phyloP scores from a whole-genome alignment of 345 rosid species.

The Aquilaria yunnanensis region DNA sequence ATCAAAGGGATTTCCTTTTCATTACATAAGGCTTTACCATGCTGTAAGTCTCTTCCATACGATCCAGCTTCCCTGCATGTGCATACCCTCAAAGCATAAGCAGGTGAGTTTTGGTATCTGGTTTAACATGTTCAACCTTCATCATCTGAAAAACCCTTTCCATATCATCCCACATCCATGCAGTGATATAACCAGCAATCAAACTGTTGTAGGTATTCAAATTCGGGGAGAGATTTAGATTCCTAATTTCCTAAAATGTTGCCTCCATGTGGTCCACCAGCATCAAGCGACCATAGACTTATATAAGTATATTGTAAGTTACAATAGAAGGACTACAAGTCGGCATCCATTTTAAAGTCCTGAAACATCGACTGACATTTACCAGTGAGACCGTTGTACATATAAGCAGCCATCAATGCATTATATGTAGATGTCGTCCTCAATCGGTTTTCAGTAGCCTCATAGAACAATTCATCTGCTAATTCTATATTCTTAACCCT shows the following conservation, averaged over 20 bases:
- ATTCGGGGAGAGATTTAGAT: conserved; percentile 38
- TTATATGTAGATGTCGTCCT: conserved; percentile 48
- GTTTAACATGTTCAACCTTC: conserved; percentile 41
- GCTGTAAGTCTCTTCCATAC: conserved; percentile 65
- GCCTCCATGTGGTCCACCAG: conserved; percentile 73
- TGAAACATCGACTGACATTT: conserved; percentile 48
- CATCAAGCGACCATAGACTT: conserved; percentile 62
- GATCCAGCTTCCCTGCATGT: conserved; percentile 50
- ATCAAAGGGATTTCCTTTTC: conserved; percentile 31
- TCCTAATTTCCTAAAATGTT: conserved; percentile 34
- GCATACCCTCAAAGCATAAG: conserved; percentile 89
- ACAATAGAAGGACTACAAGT: conserved; percentile 49
- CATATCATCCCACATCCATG: conserved; percentile 84
- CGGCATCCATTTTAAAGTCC: conserved; percentile 44
- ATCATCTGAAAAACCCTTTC: conserved; percentile 51
- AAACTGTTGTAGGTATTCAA: conserved; percentile 50
- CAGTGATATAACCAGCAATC: conserved; percentile 69
- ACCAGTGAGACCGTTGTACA: conserved; percentile 49
- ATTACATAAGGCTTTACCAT: conserved; percentile 43
- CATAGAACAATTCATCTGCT: conserved; percentile 52
- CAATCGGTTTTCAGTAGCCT: conserved; percentile 45
- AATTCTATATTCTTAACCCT: conserved; percentile 46
- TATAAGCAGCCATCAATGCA: conserved; percentile 73
- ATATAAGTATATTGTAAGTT: conserved; percentile 71
- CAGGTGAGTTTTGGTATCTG: conserved; percentile 47